These are phyloP conservation scores for Blastobotrys ciferrii DNA, from an alignment of 1,139 yeast species.

Conservation along the genomic window DNA sequence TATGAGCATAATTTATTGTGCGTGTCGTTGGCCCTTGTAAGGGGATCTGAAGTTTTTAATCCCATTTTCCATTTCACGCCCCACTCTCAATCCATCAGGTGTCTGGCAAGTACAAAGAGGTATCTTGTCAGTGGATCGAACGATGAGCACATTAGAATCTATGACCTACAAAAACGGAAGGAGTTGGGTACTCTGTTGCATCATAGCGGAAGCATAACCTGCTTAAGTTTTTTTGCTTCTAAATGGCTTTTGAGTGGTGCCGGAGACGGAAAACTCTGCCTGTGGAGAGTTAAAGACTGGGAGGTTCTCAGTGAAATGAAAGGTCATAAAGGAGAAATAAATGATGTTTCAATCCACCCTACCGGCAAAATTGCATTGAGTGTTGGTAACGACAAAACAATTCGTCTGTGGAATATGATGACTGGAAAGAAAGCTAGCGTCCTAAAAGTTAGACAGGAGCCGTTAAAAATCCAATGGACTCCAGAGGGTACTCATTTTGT, in stretches of 20 bases:
- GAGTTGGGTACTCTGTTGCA: conserved; percentile 88
- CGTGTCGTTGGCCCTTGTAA: conserved; percentile 62
- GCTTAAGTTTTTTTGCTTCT: conserved; percentile 59
- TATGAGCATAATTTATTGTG: conserved; percentile 92
- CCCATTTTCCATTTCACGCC: conserved; percentile 97
- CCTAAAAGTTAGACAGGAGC: conserved; percentile 71
- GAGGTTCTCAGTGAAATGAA: conserved; percentile 83
- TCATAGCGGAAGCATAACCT: conserved; percentile 86
- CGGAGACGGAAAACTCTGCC: conserved; percentile 83
- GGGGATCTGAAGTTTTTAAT: conserved; percentile 61
- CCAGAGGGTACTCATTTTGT: conserved; percentile 63
- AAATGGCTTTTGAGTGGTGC: conserved; percentile 91
- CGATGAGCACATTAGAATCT: conserved; percentile 92
- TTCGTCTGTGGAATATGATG: conserved; percentile 93
- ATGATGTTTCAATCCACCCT: conserved; percentile 87
- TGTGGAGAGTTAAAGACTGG: conserved; percentile 98
- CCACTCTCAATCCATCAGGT: conserved; percentile 81
- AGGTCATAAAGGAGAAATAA: conserved; percentile 67
- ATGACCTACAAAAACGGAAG: conserved; percentile 89
- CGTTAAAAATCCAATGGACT: conserved; percentile 39
- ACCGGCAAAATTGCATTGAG: conserved; percentile 89
- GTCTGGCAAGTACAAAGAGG: conserved; percentile 78
- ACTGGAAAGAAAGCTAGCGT: conserved; percentile 94
- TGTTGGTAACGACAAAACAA: conserved; percentile 79
- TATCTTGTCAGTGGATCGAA: conserved; percentile 92